These are phyloP conservation scores for Athelia sp. DNA, from an alignment of 1,284 basidiomycete species.

Conservation along the genomic window DNA sequence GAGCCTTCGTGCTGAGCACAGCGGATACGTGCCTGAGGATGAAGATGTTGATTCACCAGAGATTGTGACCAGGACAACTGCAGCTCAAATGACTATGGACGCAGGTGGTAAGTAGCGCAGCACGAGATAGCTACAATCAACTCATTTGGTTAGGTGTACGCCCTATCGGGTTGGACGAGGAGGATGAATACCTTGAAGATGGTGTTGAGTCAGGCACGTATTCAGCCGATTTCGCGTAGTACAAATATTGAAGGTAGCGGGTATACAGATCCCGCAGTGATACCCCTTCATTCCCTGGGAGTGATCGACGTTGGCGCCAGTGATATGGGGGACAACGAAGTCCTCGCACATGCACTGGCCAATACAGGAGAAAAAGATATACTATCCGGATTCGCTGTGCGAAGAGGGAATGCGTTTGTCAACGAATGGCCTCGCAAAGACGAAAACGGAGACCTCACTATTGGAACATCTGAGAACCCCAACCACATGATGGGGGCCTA, in stretches of 20 bases:
- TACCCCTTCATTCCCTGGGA: constrained; percentile 12
- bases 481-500: constrained; percentile 25
- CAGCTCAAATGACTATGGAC: too few species aligned
- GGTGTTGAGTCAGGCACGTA: too few species aligned
- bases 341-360: constrained; percentile 13
- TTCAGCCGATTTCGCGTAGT: too few species aligned
- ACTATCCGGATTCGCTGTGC: constrained; percentile 12
- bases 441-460: not conserved
- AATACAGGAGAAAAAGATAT: constrained; percentile 12
- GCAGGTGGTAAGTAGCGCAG: not conserved
- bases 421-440: constrained; percentile 17
- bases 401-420: constrained; percentile 14
- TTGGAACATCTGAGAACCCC: constrained; percentile 12
- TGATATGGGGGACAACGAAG: constrained; percentile 9
- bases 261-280: not conserved
- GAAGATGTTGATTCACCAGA: constrained; percentile 2
- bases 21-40: constrained; percentile 21
- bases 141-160: too few species aligned
- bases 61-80: not conserved
- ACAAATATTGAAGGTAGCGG: too few species aligned
- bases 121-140: too few species aligned
- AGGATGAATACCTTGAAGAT: too few species aligned
- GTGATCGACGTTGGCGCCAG: constrained; percentile 14
- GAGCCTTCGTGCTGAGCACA: constrained; percentile 19
- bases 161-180: too few species aligned